Evolutionary conservation across 768 basidiomycete species (phyloP), one percentile per base, ranked within the genome.

Genomic region (Lentinula raphanica): DNA sequence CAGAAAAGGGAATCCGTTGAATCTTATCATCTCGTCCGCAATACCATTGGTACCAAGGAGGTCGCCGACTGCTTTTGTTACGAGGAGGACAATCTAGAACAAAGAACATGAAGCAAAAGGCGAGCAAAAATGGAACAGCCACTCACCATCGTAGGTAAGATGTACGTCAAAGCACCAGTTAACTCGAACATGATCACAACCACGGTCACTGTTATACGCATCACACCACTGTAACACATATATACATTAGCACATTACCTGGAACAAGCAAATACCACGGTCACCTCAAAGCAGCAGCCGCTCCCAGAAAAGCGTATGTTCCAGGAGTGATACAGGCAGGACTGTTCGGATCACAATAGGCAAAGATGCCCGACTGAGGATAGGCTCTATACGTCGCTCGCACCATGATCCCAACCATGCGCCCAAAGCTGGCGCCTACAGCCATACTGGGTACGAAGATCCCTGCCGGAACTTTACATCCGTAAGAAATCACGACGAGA

Each of bases 381-480:
- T 58, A 46, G 15, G 55, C 36, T 19, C 44, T 49, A 69, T 96
- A 87, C 72, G 97, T 79, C 0, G 94, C 94, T 72, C 97, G 96
- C 31, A 98, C 94, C 62, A 97, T 79, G 60, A 98, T 98, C 1
- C 97, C 97, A 17, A 99, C 76, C 94, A 98, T 97, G 38, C 97
- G 80, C 2, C 97, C 97, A 67, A 98, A 98, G 0, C 92, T 90
- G 3, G 97, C 97, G 38, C 97, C 97, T 56, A 98, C 87, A 1
- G 96, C 97, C 97, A 99, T 98, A 3, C 95, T 97, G 1, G 97
- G 97, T 0, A 99, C 92, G 64, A 99, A 99, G 63, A 99, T 99
- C 25, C 97, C 97, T 11, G 92, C 92, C 1, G 97, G 97, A 0
- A 99, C 97, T 70, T 94, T 98, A 67, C 87, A 91, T 0, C 97